These are phyloP conservation scores for Heritiera littoralis DNA, from an alignment of 345 rosid genomes.

Conservation along the genomic window DNA sequence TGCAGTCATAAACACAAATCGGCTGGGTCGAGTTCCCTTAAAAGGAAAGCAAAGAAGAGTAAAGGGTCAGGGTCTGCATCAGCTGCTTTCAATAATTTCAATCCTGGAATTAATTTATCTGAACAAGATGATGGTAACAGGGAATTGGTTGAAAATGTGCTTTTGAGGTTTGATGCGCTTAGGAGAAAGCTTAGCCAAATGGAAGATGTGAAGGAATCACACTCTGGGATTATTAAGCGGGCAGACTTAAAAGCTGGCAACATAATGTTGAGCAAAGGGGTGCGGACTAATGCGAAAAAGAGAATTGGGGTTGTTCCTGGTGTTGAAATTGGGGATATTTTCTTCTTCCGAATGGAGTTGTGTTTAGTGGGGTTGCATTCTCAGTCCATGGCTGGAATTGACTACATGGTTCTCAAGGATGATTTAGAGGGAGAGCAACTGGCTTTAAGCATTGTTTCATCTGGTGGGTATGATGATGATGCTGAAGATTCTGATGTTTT, in stretches of 20 bases:
- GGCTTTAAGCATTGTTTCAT: slow-evolving; percentile 78
- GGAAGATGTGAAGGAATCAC: slow-evolving; percentile 49
- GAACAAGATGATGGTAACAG: slow-evolving; percentile 52
- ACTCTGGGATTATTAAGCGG: slow-evolving; percentile 39
- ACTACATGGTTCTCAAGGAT: slow-evolving; percentile 60
- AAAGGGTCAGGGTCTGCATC: neutral
- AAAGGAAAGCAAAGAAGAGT: slow-evolving; percentile 24
- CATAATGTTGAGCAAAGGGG: slow-evolving; percentile 57
- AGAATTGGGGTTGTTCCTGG: slow-evolving; percentile 81
- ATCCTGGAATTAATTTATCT: slow-evolving; percentile 27
- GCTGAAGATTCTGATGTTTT: slow-evolving; percentile 68
- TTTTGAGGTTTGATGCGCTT: slow-evolving; percentile 47
- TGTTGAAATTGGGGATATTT: slow-evolving; percentile 82
- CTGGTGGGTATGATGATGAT: slow-evolving; percentile 84
- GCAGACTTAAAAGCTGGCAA: slow-evolving; percentile 58
- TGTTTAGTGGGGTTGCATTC: slow-evolving; percentile 81
- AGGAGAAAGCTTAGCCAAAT: slow-evolving; percentile 51
- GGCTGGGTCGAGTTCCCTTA: slow-evolving; percentile 14
- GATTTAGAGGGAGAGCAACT: slow-evolving; percentile 67
- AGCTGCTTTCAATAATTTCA: slow-evolving; percentile 19
- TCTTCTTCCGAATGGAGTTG: slow-evolving; percentile 85
- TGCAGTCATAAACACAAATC: neutral
- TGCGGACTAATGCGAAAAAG: slow-evolving; percentile 65
- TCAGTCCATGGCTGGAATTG: slow-evolving; percentile 89
- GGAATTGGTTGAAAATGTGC: slow-evolving; percentile 40